A percentile compares a stretch with the other conserved stretches of the same genome.
These are phyloP conservation scores for Termitomyces titanicus DNA, from an alignment of 768 basidiomycete genomes.

Conservation along the genomic window DNA sequence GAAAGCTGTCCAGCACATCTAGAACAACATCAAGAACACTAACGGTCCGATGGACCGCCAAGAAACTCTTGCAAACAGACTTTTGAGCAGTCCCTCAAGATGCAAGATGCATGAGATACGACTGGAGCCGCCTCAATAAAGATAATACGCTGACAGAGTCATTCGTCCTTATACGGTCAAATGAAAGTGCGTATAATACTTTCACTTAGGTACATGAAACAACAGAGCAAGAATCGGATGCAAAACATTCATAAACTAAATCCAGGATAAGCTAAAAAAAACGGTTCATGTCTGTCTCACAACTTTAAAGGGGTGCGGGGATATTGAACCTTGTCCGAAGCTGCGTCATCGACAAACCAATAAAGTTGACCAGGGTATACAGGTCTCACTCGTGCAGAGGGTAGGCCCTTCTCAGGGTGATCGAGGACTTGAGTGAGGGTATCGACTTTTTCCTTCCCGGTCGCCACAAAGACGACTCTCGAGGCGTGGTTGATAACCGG, in stretches of 20 bases:
- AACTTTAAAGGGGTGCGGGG: conserved; percentile 55
- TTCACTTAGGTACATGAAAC: not conserved
- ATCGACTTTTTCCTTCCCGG: conserved; percentile 80
- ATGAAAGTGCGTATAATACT: too few relatives aligned
- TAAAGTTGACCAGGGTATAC: conserved; percentile 79
- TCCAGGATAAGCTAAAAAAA: not conserved
- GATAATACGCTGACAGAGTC: too few relatives aligned
- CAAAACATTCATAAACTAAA: conserved; percentile 2
- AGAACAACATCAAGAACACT: not conserved
- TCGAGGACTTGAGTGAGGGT: conserved; percentile 74
- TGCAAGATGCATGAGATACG: too few relatives aligned
- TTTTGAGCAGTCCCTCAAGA: not conserved
- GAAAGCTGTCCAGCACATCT: not conserved
- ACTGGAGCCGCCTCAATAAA: too few relatives aligned
- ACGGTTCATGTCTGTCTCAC: conserved; percentile 19
- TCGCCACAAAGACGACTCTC: conserved; percentile 85
- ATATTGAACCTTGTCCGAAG: conserved; percentile 60
- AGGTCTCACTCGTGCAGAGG: conserved; percentile 79
- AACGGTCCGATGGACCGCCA: not conserved
- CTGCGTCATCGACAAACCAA: conserved; percentile 94
- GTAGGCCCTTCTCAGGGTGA: conserved; percentile 72
- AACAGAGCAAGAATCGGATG: not conserved
- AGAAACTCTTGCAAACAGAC: not conserved
- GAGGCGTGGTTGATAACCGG: conserved; percentile 89
- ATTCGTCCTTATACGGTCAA: too few relatives aligned